Conservation (phyloP, 106 monocot species). For the Allium sativum region DNA sequence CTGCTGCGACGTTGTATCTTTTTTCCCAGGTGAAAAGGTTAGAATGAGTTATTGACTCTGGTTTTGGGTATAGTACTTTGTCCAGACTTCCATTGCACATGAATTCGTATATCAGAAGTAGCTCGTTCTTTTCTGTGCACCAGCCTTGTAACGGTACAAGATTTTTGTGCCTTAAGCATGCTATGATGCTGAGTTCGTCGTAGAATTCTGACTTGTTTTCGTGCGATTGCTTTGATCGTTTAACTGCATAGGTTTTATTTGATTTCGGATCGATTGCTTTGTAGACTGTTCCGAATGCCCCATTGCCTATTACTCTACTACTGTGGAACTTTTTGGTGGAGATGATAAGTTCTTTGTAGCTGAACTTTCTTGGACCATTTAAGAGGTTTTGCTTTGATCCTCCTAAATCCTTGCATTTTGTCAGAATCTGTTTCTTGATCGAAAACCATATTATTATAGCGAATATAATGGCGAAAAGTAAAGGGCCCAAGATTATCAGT, state of each 20-base stretch:
- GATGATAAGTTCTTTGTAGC: slow-evolving; percentile 42
- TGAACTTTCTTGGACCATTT: slow-evolving; percentile 52
- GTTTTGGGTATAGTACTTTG: slow-evolving; percentile 24
- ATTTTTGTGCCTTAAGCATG: slow-evolving; percentile 55
- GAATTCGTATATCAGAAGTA: slow-evolving; percentile 75
- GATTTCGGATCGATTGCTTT: slow-evolving; percentile 27
- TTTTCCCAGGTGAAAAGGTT: slow-evolving; percentile 24
- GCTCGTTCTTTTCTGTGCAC: slow-evolving; percentile 59
- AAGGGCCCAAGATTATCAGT: slow-evolving; percentile 24
- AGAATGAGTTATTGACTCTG: background rate
- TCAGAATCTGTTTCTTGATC: slow-evolving; percentile 15
- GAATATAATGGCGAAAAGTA: slow-evolving; percentile 19
- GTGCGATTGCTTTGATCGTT: slow-evolving; percentile 44
- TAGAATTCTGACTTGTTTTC: slow-evolving; percentile 59
- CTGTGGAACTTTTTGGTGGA: slow-evolving; percentile 51
- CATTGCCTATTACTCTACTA: slow-evolving; percentile 46
- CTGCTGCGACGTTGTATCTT: slow-evolving; percentile 36
- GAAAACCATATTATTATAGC: slow-evolving; percentile 20
- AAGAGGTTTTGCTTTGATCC: slow-evolving; percentile 12
- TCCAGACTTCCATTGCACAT: slow-evolving; percentile 87
- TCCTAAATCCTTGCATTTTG: slow-evolving; percentile 1
- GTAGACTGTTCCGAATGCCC: slow-evolving; percentile 69
- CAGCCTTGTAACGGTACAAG: slow-evolving; percentile 69
- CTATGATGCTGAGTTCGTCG: slow-evolving; percentile 49
- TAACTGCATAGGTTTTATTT: slow-evolving; percentile 39